Percentiles rank a stretch among this genome's conserved stretches.
Evolutionary conservation across 371 early-diverging fungal genomes (phyloP).

Genomic region (Blyttiomyces sp.): DNA sequence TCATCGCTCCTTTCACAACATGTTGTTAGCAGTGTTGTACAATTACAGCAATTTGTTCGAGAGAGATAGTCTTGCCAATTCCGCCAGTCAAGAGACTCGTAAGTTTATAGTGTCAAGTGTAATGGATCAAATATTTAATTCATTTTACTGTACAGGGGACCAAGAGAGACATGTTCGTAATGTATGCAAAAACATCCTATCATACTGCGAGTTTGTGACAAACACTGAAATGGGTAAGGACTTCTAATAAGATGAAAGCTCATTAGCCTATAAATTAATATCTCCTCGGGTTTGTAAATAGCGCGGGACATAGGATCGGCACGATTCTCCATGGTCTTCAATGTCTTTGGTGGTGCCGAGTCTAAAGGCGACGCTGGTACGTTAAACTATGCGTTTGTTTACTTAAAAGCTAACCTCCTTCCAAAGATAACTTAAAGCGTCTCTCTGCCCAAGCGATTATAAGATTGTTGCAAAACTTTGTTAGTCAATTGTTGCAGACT

Average conservation of each 20-base stretch:
- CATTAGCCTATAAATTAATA: too few species aligned
- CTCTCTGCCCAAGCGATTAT: not conserved
- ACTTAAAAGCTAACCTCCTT: not conserved
- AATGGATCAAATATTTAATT: too few species aligned
- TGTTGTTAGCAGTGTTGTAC: slow-evolving; percentile 17
- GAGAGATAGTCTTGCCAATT: not conserved
- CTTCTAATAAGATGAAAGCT: too few species aligned
- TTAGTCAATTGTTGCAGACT: slow-evolving; percentile 11
- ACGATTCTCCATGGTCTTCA: not conserved
- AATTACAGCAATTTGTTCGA: not conserved
- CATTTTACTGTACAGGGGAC: too few species aligned
- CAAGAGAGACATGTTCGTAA: slow-evolving; percentile 10
- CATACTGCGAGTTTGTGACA: slow-evolving; percentile 39
- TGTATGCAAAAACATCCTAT: slow-evolving; percentile 40
- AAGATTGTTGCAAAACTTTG: slow-evolving; percentile 1
- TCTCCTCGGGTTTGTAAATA: not conserved
- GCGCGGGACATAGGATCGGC: not conserved
- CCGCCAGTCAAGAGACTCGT: not conserved
- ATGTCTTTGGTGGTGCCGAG: not conserved
- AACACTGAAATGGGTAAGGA: slow-evolving; percentile 35
- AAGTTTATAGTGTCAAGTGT: too few species aligned
- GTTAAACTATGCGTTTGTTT: not conserved
- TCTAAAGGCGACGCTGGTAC: not conserved
- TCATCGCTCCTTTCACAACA: slow-evolving; percentile 44
- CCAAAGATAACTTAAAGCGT: not conserved